Conservation (phyloP, 2,329 filamentous ascomycete genomes). For the Trichoderma sp. region DNA sequence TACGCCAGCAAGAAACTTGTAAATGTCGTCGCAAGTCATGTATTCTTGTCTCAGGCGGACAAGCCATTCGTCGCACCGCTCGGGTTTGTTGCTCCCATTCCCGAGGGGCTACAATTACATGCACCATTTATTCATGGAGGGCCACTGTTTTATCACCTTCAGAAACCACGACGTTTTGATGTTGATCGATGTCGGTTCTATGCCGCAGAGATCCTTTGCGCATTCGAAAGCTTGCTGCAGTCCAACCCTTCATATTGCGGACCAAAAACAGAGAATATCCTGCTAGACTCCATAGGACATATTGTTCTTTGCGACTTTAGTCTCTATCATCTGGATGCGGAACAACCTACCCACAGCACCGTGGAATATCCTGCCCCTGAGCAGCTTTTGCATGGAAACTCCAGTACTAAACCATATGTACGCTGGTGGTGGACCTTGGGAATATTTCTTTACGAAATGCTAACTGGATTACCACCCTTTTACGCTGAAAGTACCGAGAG, state of each 20-base stretch:
- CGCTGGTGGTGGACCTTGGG: background rate
- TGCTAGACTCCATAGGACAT: background rate
- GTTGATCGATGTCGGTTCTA: background rate
- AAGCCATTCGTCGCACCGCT: background rate
- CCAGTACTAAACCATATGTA: background rate
- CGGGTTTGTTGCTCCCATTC: background rate
- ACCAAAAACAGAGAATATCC: background rate
- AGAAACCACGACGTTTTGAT: background rate
- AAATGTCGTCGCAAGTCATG: background rate
- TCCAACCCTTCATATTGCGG: background rate
- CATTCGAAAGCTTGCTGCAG: background rate
- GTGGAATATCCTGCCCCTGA: background rate
- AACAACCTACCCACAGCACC: background rate
- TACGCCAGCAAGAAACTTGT: background rate
- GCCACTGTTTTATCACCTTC: background rate
- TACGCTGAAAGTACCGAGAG: background rate
- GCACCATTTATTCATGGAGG: background rate
- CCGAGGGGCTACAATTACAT: background rate
- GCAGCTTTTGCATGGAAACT: background rate
- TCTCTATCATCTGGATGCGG: background rate
- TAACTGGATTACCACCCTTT: background rate
- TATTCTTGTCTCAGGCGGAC: background rate
- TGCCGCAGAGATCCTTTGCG: background rate
- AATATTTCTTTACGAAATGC: background rate
- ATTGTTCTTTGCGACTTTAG: background rate